These are phyloP conservation scores for Biancaea sappan DNA, from an alignment of 306 rosid genomes.

Conservation along the genomic window DNA sequence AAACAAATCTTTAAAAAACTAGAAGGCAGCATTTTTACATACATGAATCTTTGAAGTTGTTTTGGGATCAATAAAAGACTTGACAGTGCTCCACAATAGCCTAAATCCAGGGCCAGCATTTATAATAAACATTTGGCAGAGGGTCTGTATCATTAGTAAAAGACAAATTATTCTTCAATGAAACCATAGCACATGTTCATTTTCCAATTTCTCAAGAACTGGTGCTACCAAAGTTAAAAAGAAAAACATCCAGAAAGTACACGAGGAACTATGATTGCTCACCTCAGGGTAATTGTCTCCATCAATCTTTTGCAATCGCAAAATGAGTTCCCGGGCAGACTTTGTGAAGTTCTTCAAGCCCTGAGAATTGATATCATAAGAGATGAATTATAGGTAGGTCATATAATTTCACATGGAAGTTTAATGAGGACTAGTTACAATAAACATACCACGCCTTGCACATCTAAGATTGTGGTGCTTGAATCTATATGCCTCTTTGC, in stretches of 20 bases:
- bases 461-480: slow-evolving; percentile 93
- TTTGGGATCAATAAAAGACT: slow-evolving; percentile 90
- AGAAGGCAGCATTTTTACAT: slow-evolving; percentile 36
- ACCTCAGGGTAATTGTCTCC: slow-evolving; percentile 98
- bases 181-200: slow-evolving; percentile 15
- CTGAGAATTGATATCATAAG: slow-evolving; percentile 46
- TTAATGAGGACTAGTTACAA: slow-evolving; percentile 17
- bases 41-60: slow-evolving; percentile 98
- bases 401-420: slow-evolving; percentile 8
- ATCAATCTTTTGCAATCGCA: slow-evolving; percentile 87
- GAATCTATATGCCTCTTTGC: slow-evolving; percentile 96
- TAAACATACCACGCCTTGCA: slow-evolving; percentile 96
- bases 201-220: slow-evolving; percentile 14
- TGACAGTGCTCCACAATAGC: slow-evolving; percentile 85
- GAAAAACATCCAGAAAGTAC: slow-evolving; percentile 15
- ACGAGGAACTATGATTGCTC: slow-evolving; percentile 27
- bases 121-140: slow-evolving; percentile 91
- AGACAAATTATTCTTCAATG: slow-evolving; percentile 12
- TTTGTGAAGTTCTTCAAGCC: slow-evolving; percentile 93
- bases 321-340: slow-evolving; percentile 83
- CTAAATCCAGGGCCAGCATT: slow-evolving; percentile 99
- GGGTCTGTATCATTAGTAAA: slow-evolving; percentile 63
- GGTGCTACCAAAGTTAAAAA: slow-evolving; percentile 22
- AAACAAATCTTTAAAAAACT: slow-evolving; percentile 12
- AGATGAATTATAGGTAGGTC: neutral